A percentile compares a stretch with the other conserved stretches of the same genome.
Evolutionary conservation across 805 yeast genomes (phyloP).

Genomic region (Candida chauliodis): DNA sequence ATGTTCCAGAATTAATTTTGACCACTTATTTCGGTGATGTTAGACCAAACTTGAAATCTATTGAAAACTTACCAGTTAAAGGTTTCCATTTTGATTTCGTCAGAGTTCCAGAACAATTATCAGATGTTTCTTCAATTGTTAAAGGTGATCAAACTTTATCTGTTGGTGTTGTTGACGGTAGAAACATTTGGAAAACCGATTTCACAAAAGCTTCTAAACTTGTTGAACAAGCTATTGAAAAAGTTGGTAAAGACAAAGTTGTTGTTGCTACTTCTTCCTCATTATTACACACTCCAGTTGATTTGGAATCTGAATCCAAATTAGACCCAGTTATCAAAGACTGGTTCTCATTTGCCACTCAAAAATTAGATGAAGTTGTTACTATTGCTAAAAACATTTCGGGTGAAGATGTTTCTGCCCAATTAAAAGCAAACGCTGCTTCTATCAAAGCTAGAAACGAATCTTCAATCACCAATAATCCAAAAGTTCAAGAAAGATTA

Average conservation of each 20-base stretch:
- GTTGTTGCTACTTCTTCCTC: slow-evolving; percentile 91
- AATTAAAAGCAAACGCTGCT: slow-evolving; percentile 80
- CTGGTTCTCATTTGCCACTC: slow-evolving; percentile 98
- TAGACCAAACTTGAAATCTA: slow-evolving; percentile 89
- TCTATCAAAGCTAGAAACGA: slow-evolving; percentile 81
- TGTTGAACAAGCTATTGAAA: slow-evolving; percentile 77
- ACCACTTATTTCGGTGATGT: slow-evolving; percentile 98
- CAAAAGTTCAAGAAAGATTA: slow-evolving; percentile 84
- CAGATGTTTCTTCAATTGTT: slow-evolving; percentile 68
- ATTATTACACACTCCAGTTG: slow-evolving; percentile 97
- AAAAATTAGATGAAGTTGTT: slow-evolving; percentile 90
- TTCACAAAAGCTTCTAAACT: slow-evolving; percentile 79
- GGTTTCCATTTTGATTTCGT: slow-evolving; percentile 96
- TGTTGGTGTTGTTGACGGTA: slow-evolving; percentile 97
- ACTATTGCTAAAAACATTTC: slow-evolving; percentile 82
- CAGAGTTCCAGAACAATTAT: slow-evolving; percentile 95
- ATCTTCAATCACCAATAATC: slow-evolving; percentile 88
- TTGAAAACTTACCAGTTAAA: slow-evolving; percentile 86
- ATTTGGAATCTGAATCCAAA: slow-evolving; percentile 87
- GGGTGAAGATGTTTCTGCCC: slow-evolving; percentile 74
- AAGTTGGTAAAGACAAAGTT: slow-evolving; percentile 84
- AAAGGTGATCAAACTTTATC: slow-evolving; percentile 75
- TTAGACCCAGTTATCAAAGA: slow-evolving; percentile 87
- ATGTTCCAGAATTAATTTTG: slow-evolving; percentile 73
- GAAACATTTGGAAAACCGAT: slow-evolving; percentile 99